These are phyloP conservation scores for Cicer chorassanicum DNA, from an alignment of 306 rosid species.

Conservation along the genomic window DNA sequence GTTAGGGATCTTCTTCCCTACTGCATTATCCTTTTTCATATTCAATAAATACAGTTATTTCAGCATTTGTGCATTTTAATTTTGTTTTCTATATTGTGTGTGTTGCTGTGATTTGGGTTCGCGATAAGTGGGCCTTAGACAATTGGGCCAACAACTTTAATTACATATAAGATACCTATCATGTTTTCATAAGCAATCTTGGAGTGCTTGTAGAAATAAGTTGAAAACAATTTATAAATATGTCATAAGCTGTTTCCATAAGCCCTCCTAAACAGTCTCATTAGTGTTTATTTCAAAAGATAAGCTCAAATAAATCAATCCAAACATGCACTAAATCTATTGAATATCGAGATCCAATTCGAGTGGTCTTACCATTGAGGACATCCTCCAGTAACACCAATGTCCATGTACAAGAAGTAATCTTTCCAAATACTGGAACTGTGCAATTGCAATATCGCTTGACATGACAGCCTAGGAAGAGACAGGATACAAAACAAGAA, in stretches of 20 bases:
- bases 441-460: slow-evolving; percentile 91
- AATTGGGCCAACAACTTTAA: too few species aligned
- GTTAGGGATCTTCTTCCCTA: too few species aligned
- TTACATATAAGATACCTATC: not conserved
- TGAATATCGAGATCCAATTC: slow-evolving; percentile 11
- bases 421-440: slow-evolving; percentile 81
- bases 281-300: not conserved
- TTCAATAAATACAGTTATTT: too few species aligned
- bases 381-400: slow-evolving; percentile 90
- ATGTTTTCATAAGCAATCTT: not conserved
- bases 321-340: not conserved
- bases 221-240: not conserved
- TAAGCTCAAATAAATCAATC: not conserved
- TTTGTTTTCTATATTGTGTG: too few species aligned
- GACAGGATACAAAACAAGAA: not conserved
- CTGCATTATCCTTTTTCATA: too few species aligned
- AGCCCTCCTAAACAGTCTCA: not conserved
- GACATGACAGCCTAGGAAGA: slow-evolving; percentile 86
- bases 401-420: slow-evolving; percentile 94
- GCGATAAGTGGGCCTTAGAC: too few species aligned
- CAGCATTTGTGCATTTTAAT: too few species aligned
- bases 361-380: slow-evolving; percentile 76
- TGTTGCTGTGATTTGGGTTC: too few species aligned
- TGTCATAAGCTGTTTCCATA: not conserved
- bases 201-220: slow-evolving; percentile 1